A percentile compares a stretch with the other conserved stretches of the same genome.
Conservation (phyloP, 805 yeast species). For the Saccharomycopsis vini region DNA sequence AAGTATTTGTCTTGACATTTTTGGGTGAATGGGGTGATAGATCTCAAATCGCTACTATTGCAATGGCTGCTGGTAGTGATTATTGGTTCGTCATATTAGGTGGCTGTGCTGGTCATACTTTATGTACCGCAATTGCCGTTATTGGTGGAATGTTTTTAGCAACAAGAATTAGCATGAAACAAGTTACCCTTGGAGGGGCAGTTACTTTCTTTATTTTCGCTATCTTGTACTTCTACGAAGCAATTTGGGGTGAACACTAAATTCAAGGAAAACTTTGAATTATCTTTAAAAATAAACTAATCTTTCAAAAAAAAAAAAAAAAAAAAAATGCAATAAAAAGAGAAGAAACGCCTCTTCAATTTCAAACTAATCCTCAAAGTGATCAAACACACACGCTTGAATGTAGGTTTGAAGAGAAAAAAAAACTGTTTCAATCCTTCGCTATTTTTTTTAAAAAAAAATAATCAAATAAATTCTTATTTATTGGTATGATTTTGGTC, state of each 20-base stretch:
- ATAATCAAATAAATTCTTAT: too few species aligned
- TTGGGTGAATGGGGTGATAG: slow-evolving; percentile 99
- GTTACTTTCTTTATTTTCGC: slow-evolving; percentile 78
- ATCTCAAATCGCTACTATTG: slow-evolving; percentile 95
- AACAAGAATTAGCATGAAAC: slow-evolving; percentile 80
- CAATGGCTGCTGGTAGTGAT: slow-evolving; percentile 95
- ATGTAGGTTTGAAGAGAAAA: too few species aligned
- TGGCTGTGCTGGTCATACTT: slow-evolving; percentile 79
- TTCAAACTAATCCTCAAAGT: too few species aligned
- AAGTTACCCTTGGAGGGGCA: slow-evolving; percentile 87
- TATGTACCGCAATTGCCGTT: slow-evolving; percentile 88
- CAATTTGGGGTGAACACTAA: slow-evolving; percentile 25
- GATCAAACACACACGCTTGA: too few species aligned
- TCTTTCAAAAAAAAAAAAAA: too few species aligned
- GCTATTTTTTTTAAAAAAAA: too few species aligned
- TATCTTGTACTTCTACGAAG: slow-evolving; percentile 68
- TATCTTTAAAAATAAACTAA: too few species aligned
- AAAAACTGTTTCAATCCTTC: too few species aligned
- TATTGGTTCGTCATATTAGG: slow-evolving; percentile 86
- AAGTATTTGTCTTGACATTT: slow-evolving; percentile 91
- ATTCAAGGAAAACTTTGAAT: too few species aligned
- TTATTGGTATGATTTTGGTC: too few species aligned
- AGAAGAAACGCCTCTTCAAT: too few species aligned
- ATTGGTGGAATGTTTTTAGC: slow-evolving; percentile 89
- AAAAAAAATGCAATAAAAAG: too few species aligned